Evolutionary conservation across 495 filamentous ascomycete genomes (phyloP).

Genomic region (Tuber borchii): DNA sequence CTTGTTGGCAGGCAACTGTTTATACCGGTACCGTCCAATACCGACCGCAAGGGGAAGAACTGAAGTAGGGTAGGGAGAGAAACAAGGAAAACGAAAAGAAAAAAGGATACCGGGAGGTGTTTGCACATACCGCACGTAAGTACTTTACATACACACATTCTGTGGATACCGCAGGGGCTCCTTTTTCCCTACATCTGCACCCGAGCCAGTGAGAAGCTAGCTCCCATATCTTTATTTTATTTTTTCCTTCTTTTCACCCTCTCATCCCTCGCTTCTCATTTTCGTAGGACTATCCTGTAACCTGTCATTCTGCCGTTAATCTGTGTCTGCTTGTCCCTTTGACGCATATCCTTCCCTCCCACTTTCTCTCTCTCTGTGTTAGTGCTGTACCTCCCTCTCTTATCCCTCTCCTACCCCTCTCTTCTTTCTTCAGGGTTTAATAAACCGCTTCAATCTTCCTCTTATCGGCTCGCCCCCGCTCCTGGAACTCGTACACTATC

Average conservation of each 20-base stretch:
- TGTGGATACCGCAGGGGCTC: not conserved
- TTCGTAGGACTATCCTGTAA: slow-evolving; percentile 11
- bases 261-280: not conserved
- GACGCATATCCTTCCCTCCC: slow-evolving; percentile 7
- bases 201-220: not conserved
- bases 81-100: not conserved
- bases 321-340: slow-evolving; percentile 21
- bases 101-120: not conserved
- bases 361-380: slow-evolving; percentile 12
- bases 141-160: not conserved
- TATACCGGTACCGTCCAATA: not conserved
- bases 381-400: not conserved
- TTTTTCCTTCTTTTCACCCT: not conserved
- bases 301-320: slow-evolving; percentile 34
- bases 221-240: not conserved
- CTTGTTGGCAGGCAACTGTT: not conserved
- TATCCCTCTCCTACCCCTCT: not conserved
- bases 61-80: not conserved
- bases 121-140: not conserved
- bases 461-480: slow-evolving; percentile 16
- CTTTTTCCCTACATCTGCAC: not conserved
- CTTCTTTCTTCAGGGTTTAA: slow-evolving; percentile 13
- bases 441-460: slow-evolving; percentile 31
- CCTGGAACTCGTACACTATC: slow-evolving; percentile 5
- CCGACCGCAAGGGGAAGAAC: not conserved